Base-by-base conservation (phyloP, 129 eudicot genomes). In the Artemisia annua region DNA sequence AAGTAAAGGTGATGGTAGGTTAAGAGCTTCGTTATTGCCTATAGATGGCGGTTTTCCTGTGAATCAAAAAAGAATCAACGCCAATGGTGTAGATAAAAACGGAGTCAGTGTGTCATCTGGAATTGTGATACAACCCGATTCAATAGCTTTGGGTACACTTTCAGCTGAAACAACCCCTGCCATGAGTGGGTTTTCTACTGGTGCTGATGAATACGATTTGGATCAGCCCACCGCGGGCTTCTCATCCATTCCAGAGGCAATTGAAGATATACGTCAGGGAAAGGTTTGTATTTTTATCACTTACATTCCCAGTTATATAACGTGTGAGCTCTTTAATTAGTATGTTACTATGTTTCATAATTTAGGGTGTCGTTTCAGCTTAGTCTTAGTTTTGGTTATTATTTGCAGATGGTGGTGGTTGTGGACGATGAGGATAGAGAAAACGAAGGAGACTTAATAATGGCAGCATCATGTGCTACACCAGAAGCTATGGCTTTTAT, bases 381-480 rank as follows among this genome's bases (percentile, higher is more conserved):
- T 54, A 35, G 13, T 24, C 15, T 4, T 46, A 28, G 50, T 59
- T 66, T 6, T 48, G 20, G 11, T 16, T 63, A 62, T 39, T 48
- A 35, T 11, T 72, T 73, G 62, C 79, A 91, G 97, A 81, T 87
- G 83, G 97, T 87, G 43, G 81, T 91, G 20, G 95, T 91, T 70
- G 97, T 91, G 55, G 97, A 87, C 71, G 97, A 91, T 78, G 97
- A 91, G 72, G 95, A 89, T 62, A 80, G 93, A 77, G 96, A 87
- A 79, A 89, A 87, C 56, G 96, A 87, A 78, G 97, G 97, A 14
- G 97, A 91, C 81, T 13, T 91, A 2, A 91, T 91, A 72, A 88
- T 90, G 97, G 89, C 92, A 63, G 92, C 89, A 53, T 79, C 86
- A 28, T 67, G 84, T 74, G 92, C 72, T 48, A 91, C 91, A 5